Base-by-base conservation (phyloP, 2,329 filamentous ascomycete species). In the Sporothrix euskadiensis region DNA sequence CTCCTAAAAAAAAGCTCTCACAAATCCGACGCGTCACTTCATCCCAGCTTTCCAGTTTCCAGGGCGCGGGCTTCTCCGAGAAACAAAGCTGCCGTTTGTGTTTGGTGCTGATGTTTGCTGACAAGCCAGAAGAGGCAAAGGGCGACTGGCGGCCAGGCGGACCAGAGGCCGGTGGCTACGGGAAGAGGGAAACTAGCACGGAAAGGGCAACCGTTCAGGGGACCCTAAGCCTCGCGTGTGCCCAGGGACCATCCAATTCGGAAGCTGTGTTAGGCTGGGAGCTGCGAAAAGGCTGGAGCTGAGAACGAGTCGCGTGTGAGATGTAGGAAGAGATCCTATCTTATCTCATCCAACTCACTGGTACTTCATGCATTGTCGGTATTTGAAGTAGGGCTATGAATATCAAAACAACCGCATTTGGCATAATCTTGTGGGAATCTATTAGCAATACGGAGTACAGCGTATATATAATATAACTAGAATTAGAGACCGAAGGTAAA, bases 71-170 rank as follows among this genome's bases (percentile, higher is more conserved):
- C 44, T 49, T 49, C 44, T 14, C 44, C 44, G 19, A 49, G 44
- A 49, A 49, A 44, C 41, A n/a, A 66, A 66, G 35, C 35, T 26
- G 35, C 59, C 61, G 52, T 14, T 56, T 5, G 19, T 26, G 59
- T 65, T 66, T 41, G 61, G 52, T 71, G 71, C 68, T 72, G 66
- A 47, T 69, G 44, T 71, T 47, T 22, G 63, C 44, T 68, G 63
- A 52, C 44, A 52, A 32, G 30, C 65, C 65, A 52, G 44, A 68
- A 68, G 52, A 68, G 65, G 65, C 44, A 68, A 66, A 52, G 65
- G 30, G 65, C 65, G 44, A 52, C 10, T 49, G 26, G n/a, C 65
- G 65, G 65, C 26, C 65, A 68, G 65, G 65, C 65, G 65, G 65
- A 68, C 30, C 65, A 52, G 41, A 16, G 41, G 65, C 65, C 65